Evolutionary conservation across 2,329 filamentous ascomycete genomes (phyloP).

Genomic region (Neophaeococcomyces aloes): DNA sequence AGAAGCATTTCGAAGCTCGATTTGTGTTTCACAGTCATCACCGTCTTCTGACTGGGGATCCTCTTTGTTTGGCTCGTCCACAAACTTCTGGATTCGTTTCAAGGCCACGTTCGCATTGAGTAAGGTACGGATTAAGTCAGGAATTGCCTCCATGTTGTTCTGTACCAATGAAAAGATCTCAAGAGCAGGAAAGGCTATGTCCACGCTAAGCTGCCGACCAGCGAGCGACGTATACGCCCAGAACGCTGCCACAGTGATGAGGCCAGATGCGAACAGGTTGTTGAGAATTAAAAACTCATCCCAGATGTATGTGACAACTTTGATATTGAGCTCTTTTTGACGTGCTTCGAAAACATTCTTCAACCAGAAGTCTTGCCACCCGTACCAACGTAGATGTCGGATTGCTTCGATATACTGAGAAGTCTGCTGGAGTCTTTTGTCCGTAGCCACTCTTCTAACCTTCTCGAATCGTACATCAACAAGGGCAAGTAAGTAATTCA

Average conservation of each 20-base stretch:
- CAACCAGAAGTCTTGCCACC: constrained; percentile 70
- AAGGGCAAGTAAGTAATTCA: constrained; percentile 60
- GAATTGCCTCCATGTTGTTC: constrained; percentile 60
- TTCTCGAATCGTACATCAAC: constrained; percentile 59
- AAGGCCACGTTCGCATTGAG: constrained; percentile 78
- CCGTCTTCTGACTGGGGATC: constrained; percentile 46
- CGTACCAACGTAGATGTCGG: constrained; percentile 69
- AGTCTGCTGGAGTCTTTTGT: constrained; percentile 66
- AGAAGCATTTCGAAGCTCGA: constrained; percentile 51
- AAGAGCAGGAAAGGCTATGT: constrained; percentile 77
- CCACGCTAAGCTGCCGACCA: constrained; percentile 57
- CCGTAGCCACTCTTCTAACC: constrained; percentile 61
- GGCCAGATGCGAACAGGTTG: constrained; percentile 59
- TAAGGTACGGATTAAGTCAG: constrained; percentile 61
- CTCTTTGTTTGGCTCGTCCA: constrained; percentile 72
- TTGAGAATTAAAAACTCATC: constrained; percentile 54
- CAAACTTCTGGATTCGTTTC: constrained; percentile 71
- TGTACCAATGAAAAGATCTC: constrained; percentile 71
- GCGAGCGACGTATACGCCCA: constrained; percentile 68
- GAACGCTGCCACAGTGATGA: constrained; percentile 73
- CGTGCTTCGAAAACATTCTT: constrained; percentile 57
- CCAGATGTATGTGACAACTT: constrained; percentile 55
- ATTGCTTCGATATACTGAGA: constrained; percentile 82
- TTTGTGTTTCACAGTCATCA: constrained; percentile 22
- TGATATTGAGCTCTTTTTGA: constrained; percentile 55